Evolutionary conservation across 768 basidiomycete genomes (phyloP).

Genomic region (Amanita polypyramis): DNA sequence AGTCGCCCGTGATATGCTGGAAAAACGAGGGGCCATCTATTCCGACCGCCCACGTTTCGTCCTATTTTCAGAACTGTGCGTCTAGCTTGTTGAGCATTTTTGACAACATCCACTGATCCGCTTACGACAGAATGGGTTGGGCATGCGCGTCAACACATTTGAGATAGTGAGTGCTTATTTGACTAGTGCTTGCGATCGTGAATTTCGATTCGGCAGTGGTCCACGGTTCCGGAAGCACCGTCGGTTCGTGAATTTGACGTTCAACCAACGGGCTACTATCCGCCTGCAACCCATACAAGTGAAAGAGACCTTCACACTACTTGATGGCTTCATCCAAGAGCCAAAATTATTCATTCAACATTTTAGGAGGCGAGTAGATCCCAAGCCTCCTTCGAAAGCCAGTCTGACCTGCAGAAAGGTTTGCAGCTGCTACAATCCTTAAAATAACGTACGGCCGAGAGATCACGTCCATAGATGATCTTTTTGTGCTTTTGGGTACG

Average conservation of each 20-base stretch:
- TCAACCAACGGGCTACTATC: constrained; percentile 32
- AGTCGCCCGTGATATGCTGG: constrained; percentile 36
- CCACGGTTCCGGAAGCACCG: constrained; percentile 43
- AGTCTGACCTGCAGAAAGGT: constrained; percentile 19
- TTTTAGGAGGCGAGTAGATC: constrained; percentile 25
- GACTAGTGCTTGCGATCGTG: neutral
- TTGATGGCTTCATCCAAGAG: constrained; percentile 26
- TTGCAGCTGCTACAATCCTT: constrained; percentile 35
- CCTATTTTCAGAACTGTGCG: constrained; percentile 36
- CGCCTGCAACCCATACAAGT: constrained; percentile 31
- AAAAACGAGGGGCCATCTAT: constrained; percentile 43
- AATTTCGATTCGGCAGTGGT: constrained; percentile 21
- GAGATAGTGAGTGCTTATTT: constrained; percentile 28
- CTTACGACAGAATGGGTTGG: constrained; percentile 35
- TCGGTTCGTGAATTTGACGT: constrained; percentile 37
- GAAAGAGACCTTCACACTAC: constrained; percentile 29
- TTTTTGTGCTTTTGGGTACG: constrained; percentile 31
- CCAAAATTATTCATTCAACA: constrained; percentile 32
- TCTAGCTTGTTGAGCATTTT: neutral
- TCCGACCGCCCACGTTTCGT: constrained; percentile 42
- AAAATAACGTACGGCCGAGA: constrained; percentile 39
- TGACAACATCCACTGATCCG: constrained; percentile 6
- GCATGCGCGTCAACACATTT: constrained; percentile 34
- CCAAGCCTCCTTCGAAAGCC: neutral
- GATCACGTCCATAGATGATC: constrained; percentile 32